Conservation (phyloP, 768 basidiomycete species). For the Collybiopsis confluens region DNA sequence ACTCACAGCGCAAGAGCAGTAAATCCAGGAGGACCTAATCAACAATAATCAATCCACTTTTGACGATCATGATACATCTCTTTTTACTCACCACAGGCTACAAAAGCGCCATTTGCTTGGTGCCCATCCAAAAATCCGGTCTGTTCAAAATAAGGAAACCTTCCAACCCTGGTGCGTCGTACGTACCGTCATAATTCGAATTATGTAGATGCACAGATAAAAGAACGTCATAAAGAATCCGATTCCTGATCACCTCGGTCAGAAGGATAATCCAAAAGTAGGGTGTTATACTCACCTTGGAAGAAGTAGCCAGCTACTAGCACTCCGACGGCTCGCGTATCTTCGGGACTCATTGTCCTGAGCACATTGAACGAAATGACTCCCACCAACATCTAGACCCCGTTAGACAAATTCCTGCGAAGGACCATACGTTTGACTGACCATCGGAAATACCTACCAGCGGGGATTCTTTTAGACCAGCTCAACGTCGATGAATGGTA, state of each 20-base stretch:
- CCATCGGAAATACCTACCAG: not conserved
- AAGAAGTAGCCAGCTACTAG: constrained; percentile 43
- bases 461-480: too few species aligned
- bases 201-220: constrained; percentile 46
- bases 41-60: not conserved
- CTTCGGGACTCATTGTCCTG: constrained; percentile 28
- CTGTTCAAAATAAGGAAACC: constrained; percentile 18
- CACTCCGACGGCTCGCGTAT: constrained; percentile 35
- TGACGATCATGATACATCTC: not conserved
- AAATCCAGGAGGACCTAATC: constrained; percentile 38
- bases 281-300: constrained; percentile 27
- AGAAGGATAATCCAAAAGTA: not conserved
- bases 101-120: constrained; percentile 45
- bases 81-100: constrained; percentile 27
- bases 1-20: constrained; percentile 38
- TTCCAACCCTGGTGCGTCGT: too few species aligned
- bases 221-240: constrained; percentile 49
- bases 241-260: constrained; percentile 28
- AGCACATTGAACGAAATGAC: constrained; percentile 42
- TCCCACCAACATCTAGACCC: constrained; percentile 42
- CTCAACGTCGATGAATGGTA: not conserved
- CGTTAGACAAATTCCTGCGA: too few species aligned
- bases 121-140: constrained; percentile 44
- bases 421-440: too few species aligned
- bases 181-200: constrained; percentile 40